A percentile compares a stretch with the other conserved stretches of the same genome.
Conservation (phyloP, 768 basidiomycete species). For the Psilocybe azurescens region DNA sequence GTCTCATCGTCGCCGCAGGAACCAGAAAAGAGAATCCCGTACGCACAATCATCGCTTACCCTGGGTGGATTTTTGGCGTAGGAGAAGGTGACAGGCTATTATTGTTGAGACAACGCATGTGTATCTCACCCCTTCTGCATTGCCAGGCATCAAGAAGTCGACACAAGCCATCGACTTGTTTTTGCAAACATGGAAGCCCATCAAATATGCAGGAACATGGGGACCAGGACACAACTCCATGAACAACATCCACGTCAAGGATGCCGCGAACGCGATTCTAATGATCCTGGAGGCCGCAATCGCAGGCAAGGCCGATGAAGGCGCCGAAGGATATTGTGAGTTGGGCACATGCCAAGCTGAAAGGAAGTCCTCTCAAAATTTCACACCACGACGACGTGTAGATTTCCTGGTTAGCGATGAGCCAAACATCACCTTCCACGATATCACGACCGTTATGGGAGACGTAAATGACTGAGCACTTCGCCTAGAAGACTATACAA, state of each 20-base stretch:
- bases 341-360: neutral
- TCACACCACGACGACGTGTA: constrained; percentile 14
- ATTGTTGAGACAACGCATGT: neutral
- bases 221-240: constrained; percentile 43
- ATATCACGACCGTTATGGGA: constrained; percentile 38
- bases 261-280: constrained; percentile 38
- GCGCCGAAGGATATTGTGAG: constrained; percentile 46
- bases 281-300: constrained; percentile 44
- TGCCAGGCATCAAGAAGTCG: constrained; percentile 40
- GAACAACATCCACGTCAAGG: constrained; percentile 46
- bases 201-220: constrained; percentile 47
- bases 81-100: constrained; percentile 35
- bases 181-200: constrained; percentile 33
- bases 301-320: constrained; percentile 46
- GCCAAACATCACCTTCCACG: constrained; percentile 30
- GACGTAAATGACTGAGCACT: constrained; percentile 31
- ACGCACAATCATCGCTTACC: constrained; percentile 48
- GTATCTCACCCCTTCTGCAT: neutral
- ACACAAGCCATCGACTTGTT: constrained; percentile 43
- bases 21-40: constrained; percentile 42
- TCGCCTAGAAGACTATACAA: neutral
- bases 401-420: constrained; percentile 39
- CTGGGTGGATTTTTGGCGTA: constrained; percentile 48
- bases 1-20: constrained; percentile 44
- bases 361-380: no score